Conservation (phyloP, 768 basidiomycete genomes). For the Daedaleopsis sinensis region DNA sequence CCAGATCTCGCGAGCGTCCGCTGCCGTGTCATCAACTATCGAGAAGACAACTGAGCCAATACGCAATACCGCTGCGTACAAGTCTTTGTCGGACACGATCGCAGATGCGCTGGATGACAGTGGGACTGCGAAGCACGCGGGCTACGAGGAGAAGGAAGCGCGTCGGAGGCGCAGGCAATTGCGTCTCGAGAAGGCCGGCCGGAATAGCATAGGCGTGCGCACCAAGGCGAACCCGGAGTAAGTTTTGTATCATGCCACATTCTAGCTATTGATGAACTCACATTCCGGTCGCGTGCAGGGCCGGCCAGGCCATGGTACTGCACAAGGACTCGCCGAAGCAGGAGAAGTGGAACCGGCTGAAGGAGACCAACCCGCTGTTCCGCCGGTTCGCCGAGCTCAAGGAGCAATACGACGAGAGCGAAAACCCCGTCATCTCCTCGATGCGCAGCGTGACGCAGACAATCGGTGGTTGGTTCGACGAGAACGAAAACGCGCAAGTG, state of each 20-base stretch:
- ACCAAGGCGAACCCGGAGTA: constrained; percentile 82
- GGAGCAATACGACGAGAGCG: constrained; percentile 86
- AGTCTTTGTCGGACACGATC: constrained; percentile 84
- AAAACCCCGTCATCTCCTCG: constrained; percentile 83
- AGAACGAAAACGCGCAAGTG: constrained; percentile 98
- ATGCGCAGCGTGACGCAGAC: constrained; percentile 83
- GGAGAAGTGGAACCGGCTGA: constrained; percentile 80
- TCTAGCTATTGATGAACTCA: neutral
- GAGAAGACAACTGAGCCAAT: constrained; percentile 94
- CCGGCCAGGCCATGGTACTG: constrained; percentile 82
- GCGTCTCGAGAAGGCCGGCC: constrained; percentile 85
- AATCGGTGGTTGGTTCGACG: constrained; percentile 91
- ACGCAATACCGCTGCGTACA: constrained; percentile 94
- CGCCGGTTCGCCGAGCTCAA: constrained; percentile 59
- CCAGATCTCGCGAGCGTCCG: constrained; percentile 84
- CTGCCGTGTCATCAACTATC: constrained; percentile 84
- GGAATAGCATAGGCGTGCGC: constrained; percentile 51
- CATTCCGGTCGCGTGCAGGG: constrained; percentile 47
- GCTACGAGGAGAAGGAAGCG: constrained; percentile 94
- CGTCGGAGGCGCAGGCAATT: constrained; percentile 78
- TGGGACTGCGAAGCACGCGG: constrained; percentile 90
- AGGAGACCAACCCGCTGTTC: constrained; percentile 79
- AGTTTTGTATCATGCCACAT: constrained; percentile 33
- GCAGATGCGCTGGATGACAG: constrained; percentile 94
- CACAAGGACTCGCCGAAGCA: constrained; percentile 81